phyloP scores from a whole-genome alignment of 352 stramenopile species.

The Phytophthora ohioensis region DNA sequence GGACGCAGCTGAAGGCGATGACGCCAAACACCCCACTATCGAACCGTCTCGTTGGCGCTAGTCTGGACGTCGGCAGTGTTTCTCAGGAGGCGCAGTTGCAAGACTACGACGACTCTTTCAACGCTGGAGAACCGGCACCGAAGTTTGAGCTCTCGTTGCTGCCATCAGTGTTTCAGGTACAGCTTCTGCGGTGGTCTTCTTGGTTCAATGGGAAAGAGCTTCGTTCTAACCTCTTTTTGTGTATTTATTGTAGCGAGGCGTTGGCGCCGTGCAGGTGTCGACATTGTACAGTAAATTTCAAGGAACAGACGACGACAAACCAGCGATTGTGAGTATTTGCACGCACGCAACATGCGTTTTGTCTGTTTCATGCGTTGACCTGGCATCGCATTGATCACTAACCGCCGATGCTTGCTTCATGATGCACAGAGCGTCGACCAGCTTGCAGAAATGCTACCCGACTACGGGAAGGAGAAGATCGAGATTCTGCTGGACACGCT shows the following conservation, averaged over 20 bases:
- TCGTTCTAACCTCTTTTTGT: constrained; percentile 20
- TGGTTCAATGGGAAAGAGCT: background rate
- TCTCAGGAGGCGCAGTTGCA: constrained; percentile 72
- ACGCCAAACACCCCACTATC: constrained; percentile 85
- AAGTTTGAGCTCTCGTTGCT: constrained; percentile 81
- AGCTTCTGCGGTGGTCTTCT: background rate
- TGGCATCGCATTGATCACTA: constrained; percentile 19
- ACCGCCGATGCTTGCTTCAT: constrained; percentile 9
- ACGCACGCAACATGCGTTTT: constrained; percentile 17
- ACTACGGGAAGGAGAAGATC: constrained; percentile 76
- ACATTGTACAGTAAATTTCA: constrained; percentile 90
- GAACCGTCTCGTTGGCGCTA: constrained; percentile 85
- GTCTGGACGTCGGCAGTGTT: constrained; percentile 72
- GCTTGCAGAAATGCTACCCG: constrained; percentile 70
- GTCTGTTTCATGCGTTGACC: constrained; percentile 22
- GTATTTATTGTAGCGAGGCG: constrained; percentile 55
- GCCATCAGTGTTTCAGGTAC: constrained; percentile 79
- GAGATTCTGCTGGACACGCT: constrained; percentile 83
- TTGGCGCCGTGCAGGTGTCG: constrained; percentile 84
- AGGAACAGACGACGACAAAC: constrained; percentile 51
- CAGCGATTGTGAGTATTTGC: constrained; percentile 65
- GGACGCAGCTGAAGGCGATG: constrained; percentile 85
- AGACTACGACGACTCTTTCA: constrained; percentile 79
- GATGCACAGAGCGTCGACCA: constrained; percentile 69
- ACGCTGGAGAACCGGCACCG: constrained; percentile 64